Evolutionary conservation across 306 rosid species (phyloP).

Genomic region (Hippophae tibetana): DNA sequence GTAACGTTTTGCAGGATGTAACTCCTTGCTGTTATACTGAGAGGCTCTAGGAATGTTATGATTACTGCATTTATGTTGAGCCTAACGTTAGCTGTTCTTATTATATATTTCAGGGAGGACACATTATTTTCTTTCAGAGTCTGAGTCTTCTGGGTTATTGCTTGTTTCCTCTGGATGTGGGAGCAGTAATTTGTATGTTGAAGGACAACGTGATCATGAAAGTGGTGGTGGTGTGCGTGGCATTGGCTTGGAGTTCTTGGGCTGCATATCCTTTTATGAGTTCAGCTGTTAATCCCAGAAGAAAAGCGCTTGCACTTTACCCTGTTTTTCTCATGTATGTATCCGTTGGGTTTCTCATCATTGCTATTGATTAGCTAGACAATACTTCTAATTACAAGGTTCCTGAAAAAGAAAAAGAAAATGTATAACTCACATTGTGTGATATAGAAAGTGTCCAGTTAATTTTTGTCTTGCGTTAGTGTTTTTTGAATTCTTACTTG

Average conservation of each 20-base stretch:
- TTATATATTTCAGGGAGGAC: slow-evolving; percentile 67
- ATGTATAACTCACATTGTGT: slow-evolving; percentile 14
- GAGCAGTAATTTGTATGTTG: slow-evolving; percentile 87
- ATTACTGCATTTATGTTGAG: neutral
- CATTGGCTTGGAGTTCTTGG: slow-evolving; percentile 98
- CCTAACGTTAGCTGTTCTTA: neutral
- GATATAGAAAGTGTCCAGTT: slow-evolving; percentile 33
- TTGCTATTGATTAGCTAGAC: slow-evolving; percentile 73
- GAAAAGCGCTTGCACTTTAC: slow-evolving; percentile 97
- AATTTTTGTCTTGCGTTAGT: no score
- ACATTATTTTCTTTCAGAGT: slow-evolving; percentile 96
- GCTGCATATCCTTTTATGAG: slow-evolving; percentile 99
- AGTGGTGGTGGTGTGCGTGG: slow-evolving; percentile 70
- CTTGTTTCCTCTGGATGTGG: slow-evolving; percentile 84
- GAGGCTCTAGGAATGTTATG: no score
- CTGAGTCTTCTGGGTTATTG: slow-evolving; percentile 92
- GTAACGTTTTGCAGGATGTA: no score
- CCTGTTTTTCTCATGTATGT: slow-evolving; percentile 98
- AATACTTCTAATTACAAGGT: slow-evolving; percentile 15
- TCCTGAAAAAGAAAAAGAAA: neutral
- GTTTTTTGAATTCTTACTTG: no score
- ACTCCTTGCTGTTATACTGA: no score
- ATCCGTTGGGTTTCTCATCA: slow-evolving; percentile 95
- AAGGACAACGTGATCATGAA: slow-evolving; percentile 76
- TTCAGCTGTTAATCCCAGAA: slow-evolving; percentile 94